Percentiles rank a stretch among this genome's conserved stretches.
Conservation (phyloP, 306 rosid genomes). For the Malus orientalis region DNA sequence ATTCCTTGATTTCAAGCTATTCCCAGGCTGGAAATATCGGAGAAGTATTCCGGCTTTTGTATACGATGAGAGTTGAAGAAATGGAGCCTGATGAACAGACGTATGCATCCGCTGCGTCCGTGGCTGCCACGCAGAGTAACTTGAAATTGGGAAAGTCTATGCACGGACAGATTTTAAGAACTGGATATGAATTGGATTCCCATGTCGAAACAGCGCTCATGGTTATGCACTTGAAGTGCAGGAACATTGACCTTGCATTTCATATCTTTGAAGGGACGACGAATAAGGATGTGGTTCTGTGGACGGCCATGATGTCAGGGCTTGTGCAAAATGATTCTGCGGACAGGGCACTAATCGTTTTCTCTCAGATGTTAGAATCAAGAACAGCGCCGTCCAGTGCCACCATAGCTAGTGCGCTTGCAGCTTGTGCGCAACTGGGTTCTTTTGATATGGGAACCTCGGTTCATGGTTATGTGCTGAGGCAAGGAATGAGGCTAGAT, state of each 20-base stretch:
- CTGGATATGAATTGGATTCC: conserved; percentile 46
- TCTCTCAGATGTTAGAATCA: conserved; percentile 39
- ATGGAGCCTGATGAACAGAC: conserved; percentile 45
- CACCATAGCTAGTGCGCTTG: conserved; percentile 56
- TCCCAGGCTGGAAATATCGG: conserved; percentile 44
- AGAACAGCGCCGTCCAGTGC: conserved; percentile 46
- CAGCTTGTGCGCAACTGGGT: conserved; percentile 61
- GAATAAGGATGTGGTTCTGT: conserved; percentile 49
- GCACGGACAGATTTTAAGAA: conserved; percentile 58
- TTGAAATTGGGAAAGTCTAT: conserved; percentile 48
- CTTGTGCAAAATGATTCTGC: too few species aligned
- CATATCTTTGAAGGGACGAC: conserved; percentile 35
- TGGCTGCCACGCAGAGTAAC: conserved; percentile 34
- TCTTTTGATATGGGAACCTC: conserved; percentile 46
- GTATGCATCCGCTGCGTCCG: conserved; percentile 40
- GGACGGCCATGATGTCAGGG: conserved; percentile 88
- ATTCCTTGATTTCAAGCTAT: conserved; percentile 49
- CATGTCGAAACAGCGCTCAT: conserved; percentile 47
- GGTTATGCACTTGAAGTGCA: conserved; percentile 52
- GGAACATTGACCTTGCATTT: conserved; percentile 42
- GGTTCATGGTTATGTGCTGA: conserved; percentile 35
- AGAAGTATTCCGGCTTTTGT: conserved; percentile 32
- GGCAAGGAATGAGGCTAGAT: too few species aligned
- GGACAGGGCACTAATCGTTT: too few species aligned
- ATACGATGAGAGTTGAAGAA: conserved; percentile 39